These are phyloP conservation scores for Tephrocybe sp. DNA, from an alignment of 768 basidiomycete species.

Conservation along the genomic window DNA sequence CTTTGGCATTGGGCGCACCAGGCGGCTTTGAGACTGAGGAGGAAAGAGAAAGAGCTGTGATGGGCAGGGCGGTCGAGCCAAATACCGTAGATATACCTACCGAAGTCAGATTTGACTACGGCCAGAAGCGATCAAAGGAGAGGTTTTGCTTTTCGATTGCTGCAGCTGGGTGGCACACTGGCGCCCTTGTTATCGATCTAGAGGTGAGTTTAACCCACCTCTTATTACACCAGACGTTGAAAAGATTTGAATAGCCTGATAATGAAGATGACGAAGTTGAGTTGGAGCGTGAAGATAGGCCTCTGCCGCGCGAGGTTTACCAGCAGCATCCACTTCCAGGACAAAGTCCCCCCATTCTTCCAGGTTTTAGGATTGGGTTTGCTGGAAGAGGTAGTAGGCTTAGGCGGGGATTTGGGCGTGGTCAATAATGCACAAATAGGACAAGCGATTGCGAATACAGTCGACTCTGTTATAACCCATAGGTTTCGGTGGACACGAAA, in stretches of 20 bases:
- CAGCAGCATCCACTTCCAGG: constrained; percentile 22
- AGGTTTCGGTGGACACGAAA: too few species aligned
- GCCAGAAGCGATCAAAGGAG: constrained; percentile 45
- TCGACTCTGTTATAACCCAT: too few species aligned
- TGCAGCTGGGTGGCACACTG: constrained; percentile 91
- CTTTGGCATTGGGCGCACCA: constrained; percentile 51
- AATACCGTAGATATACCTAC: constrained; percentile 59
- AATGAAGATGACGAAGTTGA: constrained; percentile 34
- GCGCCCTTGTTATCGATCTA: constrained; percentile 84
- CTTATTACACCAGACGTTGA: neutral
- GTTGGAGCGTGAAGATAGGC: constrained; percentile 24
- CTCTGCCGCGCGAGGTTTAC: constrained; percentile 10
- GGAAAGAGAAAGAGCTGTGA: constrained; percentile 26
- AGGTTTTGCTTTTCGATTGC: constrained; percentile 80
- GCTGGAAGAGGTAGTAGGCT: constrained; percentile 50
- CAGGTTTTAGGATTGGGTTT: constrained; percentile 54
- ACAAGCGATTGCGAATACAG: too few species aligned
- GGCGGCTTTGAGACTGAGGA: constrained; percentile 54
- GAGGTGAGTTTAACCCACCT: constrained; percentile 46
- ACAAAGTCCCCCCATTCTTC: constrained; percentile 25
- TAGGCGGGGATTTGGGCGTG: constrained; percentile 21
- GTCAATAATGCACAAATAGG: too few species aligned
- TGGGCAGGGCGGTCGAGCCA: constrained; percentile 30
- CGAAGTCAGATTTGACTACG: constrained; percentile 71
- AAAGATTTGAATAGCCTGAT: constrained; percentile 20